Evolutionary conservation across 2,329 filamentous ascomycete species (phyloP), one percentile per base, ranked within the genome.

Genomic region (Paracoccidioides lutzii): DNA sequence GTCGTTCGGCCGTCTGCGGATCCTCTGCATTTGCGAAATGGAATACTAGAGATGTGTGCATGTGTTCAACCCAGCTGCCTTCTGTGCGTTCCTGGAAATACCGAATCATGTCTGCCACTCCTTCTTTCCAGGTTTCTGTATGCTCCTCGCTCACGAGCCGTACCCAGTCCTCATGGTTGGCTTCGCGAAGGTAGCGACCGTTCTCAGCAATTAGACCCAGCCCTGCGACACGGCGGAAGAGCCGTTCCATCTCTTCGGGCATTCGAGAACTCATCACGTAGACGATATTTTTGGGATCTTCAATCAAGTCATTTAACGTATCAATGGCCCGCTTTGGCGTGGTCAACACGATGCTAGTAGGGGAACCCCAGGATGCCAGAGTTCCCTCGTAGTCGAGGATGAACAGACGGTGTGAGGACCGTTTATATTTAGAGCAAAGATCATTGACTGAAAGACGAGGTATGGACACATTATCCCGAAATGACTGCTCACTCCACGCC

Each of bases 381-480:
- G 91, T 97, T 46, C 90, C 91, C 69, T 97, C 91, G 65, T 95
- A 95, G 66, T 97, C 91, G 46, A 97, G 77, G 60, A 97, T 84
- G 70, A 97, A 93, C 2, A 97, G 77, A 14, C 90, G 83, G 22
- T 81, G 80, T 44, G 81, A 70, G 0, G 87, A 81, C 7, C 75
- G 68, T 58, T 78, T 75, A 69, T 96, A 97, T 58, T 81, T 78
- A 50, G 81, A 74, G 2, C 78, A 73, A 1, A 96, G 75, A 0
- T 76, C 73, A 45, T 76, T 79, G 28, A 90, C 73, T 2, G 87
- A 90, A 3, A 97, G 77, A 1, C 93, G 85, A 22, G 93, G 91
- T 8, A 96, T 88, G 0, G 88, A 87, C 44, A 87, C 88, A 56
- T 88, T 89, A 62, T 94, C 88, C 52, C 89, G 88, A 60, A 83